Base-by-base conservation (phyloP, 352 stramenopile species). In the Phytophthora cactorum region DNA sequence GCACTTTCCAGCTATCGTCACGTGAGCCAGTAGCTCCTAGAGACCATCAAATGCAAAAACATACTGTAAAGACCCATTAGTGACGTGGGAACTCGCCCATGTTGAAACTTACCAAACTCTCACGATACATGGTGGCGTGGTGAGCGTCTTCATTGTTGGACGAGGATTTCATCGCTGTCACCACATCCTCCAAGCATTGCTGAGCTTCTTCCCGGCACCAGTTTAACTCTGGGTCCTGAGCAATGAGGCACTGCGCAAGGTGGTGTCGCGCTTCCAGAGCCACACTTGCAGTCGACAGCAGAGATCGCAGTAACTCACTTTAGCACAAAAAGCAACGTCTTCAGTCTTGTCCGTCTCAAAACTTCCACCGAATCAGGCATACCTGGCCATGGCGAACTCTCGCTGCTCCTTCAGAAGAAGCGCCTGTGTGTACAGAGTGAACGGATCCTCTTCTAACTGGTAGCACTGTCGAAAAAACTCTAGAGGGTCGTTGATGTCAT, bases 1-100 rank as follows among this genome's bases (percentile, higher is more conserved):
- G 6, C 64, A 52, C 4, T 58, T 62, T 5, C 41, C 57, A 4
- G 66, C 64, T 12, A 81, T 67, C 38, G 75, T 56, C 25, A 85
- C 52, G 34, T 90, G 73, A n/a, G 69, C 73, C 8, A 88, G 54
- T 22, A 88, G 68, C 49, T 88, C 79, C 77, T 89, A 51, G n/a
- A 31, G n/a, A 31, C 4, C 22, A 22, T 22, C 22, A 22, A 22
- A 22, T 22, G 22, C 22, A 22, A 22, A 22, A 22, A 22, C 22
- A 22, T 22, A 22, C 0, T 22, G 22, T 22, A 22, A 22, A 22
- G 22, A 22, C 22, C 22, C 22, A 22, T 22, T 22, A 22, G 22
- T 22, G 22, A 22, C 22, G 22, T 22, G 22, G 22, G 22, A 22
- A 22, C 22, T 22, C 22, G 22, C 22, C 28, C 27, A 25, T 7